A percentile compares a stretch with the other conserved stretches of the same genome.
Evolutionary conservation across 352 stramenopile genomes (phyloP).

Genomic region (Globisporangium abappressorium): DNA sequence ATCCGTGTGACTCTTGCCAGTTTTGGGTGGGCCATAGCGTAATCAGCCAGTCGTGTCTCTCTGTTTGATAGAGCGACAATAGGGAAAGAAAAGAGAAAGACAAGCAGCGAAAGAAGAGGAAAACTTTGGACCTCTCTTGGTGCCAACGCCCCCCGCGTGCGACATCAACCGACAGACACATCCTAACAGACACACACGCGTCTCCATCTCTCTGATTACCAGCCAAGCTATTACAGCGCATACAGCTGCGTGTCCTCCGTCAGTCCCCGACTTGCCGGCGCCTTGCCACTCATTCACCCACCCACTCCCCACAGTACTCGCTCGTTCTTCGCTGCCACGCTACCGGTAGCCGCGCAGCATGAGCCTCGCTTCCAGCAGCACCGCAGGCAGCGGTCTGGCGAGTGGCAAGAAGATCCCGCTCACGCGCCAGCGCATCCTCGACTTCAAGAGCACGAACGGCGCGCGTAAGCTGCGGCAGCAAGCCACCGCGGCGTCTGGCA

Average conservation of each 20-base stretch:
- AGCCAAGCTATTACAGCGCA: neutral
- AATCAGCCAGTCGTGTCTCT: conserved; percentile 10
- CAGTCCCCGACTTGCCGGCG: neutral
- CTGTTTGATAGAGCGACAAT: neutral
- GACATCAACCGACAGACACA: neutral
- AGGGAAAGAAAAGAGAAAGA: neutral
- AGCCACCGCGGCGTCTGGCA: neutral
- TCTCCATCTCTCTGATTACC: neutral
- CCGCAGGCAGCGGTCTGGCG: neutral
- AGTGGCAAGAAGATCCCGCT: conserved; percentile 17
- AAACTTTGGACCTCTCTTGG: conserved; percentile 6
- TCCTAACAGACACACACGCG: neutral
- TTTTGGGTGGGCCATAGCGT: neutral
- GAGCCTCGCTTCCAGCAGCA: neutral
- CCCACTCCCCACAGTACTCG: too few relatives aligned
- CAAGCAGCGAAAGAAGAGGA: neutral
- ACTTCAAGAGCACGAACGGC: conserved; percentile 11
- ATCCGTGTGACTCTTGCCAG: neutral
- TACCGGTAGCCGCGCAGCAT: neutral
- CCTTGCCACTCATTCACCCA: neutral
- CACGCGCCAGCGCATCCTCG: conserved; percentile 15
- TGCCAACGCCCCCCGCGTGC: neutral
- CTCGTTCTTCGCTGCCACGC: neutral
- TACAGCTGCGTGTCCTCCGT: neutral
- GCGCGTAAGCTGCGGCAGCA: conserved; percentile 1